Base-by-base conservation (phyloP, 345 rosid genomes). In the Eucalyptus pauciflora region DNA sequence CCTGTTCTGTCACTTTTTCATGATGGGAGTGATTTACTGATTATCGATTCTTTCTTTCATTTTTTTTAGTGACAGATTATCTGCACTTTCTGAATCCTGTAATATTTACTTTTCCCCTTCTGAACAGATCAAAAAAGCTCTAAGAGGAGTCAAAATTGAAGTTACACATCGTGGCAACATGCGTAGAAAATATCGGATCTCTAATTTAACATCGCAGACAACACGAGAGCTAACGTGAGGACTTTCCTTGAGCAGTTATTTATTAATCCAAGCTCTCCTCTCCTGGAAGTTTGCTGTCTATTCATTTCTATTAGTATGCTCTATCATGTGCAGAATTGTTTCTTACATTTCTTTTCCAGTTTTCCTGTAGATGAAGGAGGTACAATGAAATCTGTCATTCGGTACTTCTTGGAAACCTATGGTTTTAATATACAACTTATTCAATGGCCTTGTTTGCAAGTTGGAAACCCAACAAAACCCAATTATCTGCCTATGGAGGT, bases 401-500 rank as follows among this genome's bases (percentile, higher is more conserved):
- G 94, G 88, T 97, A 97, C 92, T 97, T 97, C 90, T 90, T 89
- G 2, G 99, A 96, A 86, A 96, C 99, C 16, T 96, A 97, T 91
- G 97, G 96, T 33, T 96, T 96, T 50, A 90, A 89, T 6, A 97
- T 97, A 89, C 96, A 94, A 91, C 96, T 95, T 89, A 92, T 95
- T 20, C 98, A 96, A 50, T 94, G 94, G 94, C 99, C 99, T 24
- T 97, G 99, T 88, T 93, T 97, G 50, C 99, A 97, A 96, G 99
- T 97, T 50, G 99, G 99, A 37, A 96, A 96, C 88, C 97, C 95
- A 83, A 96, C 95, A 92, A 95, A 98, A 87, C 98, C 99, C 56
- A 97, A 96, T 92, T 97, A 97, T 93, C 89, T 97, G 89, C 99
- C 99, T 1, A 96, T 96, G 99, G 99, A 97, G 97, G 99, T 96